Conservation (phyloP, 441 rosid genomes). For the Pelargonium australe region DNA sequence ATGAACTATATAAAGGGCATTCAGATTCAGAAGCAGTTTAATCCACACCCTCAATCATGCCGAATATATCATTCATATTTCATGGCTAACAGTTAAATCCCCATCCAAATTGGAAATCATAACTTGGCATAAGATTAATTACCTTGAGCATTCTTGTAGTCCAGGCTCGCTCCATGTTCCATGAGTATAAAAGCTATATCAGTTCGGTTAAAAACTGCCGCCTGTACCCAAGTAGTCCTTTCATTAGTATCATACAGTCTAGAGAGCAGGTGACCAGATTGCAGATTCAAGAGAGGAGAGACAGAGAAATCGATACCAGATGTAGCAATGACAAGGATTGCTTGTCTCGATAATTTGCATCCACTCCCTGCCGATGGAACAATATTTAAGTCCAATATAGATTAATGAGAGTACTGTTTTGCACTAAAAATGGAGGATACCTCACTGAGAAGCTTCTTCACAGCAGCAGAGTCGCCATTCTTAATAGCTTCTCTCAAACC, state of each 20-base stretch:
- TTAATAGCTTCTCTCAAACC: constrained; percentile 94
- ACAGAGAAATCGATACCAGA: constrained; percentile 37
- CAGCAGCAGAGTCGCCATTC: constrained; percentile 73
- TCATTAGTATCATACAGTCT: constrained; percentile 19
- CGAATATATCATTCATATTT: not conserved
- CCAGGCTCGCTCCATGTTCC: constrained; percentile 80
- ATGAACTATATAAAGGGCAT: not conserved
- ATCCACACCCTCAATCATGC: not conserved
- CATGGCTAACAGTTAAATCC: constrained; percentile 1
- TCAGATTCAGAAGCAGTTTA: not conserved
- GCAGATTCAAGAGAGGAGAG: constrained; percentile 8
- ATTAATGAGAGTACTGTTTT: not conserved
- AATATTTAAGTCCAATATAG: constrained; percentile 13
- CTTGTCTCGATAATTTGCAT: constrained; percentile 86
- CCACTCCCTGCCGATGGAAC: constrained; percentile 50
- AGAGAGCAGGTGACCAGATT: not conserved
- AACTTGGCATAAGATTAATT: constrained; percentile 18
- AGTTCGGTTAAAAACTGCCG: constrained; percentile 72
- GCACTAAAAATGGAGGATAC: constrained; percentile 31
- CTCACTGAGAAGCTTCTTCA: constrained; percentile 70
- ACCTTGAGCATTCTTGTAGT: constrained; percentile 86
- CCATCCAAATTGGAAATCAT: constrained; percentile 10
- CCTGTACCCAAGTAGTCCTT: constrained; percentile 38
- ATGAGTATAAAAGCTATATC: constrained; percentile 70
- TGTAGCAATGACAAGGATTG: constrained; percentile 90